Base-by-base conservation (phyloP, 2,329 filamentous ascomycete genomes). In the Intubia oerlemansii region DNA sequence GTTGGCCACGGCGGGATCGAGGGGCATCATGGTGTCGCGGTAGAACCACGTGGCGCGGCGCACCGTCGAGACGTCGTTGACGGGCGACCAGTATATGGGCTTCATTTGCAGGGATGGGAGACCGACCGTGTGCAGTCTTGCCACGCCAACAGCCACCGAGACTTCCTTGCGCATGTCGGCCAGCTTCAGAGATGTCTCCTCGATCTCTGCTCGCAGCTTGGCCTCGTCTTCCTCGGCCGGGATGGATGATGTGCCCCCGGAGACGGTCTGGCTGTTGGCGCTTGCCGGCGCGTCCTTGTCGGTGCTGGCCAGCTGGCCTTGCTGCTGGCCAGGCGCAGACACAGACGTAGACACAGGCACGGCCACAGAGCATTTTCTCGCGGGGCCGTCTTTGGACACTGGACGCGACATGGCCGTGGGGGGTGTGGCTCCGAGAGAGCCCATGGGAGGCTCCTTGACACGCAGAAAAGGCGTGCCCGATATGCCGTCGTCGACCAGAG, bases 1-100 rank as follows among this genome's bases (percentile, higher is more conserved):
- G 41, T 95, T 98, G 7, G 88, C 82, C 19, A 93, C 74, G 11
- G 68, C 56, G 1, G 80, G 66, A 36, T 91, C 80, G 5, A 98
- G 66, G 0, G 88, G 88, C 33, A 79, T 57, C 82, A 95, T 92
- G 1, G 77, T 85, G 44, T 93, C 84, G 36, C 76, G 77, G 50
- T 95, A 95, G 47, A 98, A 98, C 88, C 88, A 98, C 1, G 85
- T 95, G 1, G 78, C 82, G 38, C 88, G 64, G 32, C 76, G 62
- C 2, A 95, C 82, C 20, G 71, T 59, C 6, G 80, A 75, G 18
- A 90, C 66, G 43, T 95, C 88, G 41, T 91, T 82, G 18, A 95
- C 64, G 7, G 88, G 85, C 12, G 76, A 84, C 88, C 88, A 98
- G 46, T 98, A 98, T 34, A 95, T 93, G 0, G 88, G 88, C 47